A percentile compares a stretch with the other conserved stretches of the same genome.
These are phyloP conservation scores for Nakazawaea peltata DNA, from an alignment of 805 yeast genomes.

Conservation along the genomic window DNA sequence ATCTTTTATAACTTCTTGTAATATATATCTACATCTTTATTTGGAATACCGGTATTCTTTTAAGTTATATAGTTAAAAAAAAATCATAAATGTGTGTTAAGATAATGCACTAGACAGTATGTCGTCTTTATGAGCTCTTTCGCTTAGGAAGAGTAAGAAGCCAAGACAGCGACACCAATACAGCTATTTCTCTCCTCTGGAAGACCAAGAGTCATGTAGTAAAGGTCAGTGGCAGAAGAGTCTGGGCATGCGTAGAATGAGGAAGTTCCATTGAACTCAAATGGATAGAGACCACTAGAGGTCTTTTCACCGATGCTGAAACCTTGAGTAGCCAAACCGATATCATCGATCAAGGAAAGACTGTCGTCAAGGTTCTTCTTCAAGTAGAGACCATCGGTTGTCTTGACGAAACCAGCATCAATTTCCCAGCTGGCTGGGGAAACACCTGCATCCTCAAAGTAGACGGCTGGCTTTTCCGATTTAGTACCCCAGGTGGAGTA, in stretches of 20 bases:
- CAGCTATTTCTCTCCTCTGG: too few species aligned
- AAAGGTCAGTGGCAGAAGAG: too few species aligned
- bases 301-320: slow-evolving; percentile 4
- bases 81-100: too few species aligned
- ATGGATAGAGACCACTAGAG: slow-evolving; percentile 3
- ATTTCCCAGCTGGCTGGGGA: not conserved
- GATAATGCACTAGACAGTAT: too few species aligned
- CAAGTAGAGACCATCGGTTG: slow-evolving; percentile 6
- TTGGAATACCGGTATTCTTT: too few species aligned
- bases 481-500: slow-evolving; percentile 4
- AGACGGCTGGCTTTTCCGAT: not conserved
- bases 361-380: slow-evolving; percentile 5
- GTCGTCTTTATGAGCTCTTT: too few species aligned
- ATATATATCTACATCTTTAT: too few species aligned
- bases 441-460: not conserved
- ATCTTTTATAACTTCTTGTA: too few species aligned
- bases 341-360: slow-evolving; percentile 1
- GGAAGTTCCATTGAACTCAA: slow-evolving; percentile 3
- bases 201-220: too few species aligned
- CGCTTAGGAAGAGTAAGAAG: too few species aligned
- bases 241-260: slow-evolving; percentile 4
- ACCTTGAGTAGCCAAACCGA: slow-evolving; percentile 2
- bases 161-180: too few species aligned
- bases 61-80: too few species aligned
- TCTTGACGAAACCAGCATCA: slow-evolving; percentile 1